phyloP scores from a whole-genome alignment of 345 rosid genomes.

The Citrus sp. region DNA sequence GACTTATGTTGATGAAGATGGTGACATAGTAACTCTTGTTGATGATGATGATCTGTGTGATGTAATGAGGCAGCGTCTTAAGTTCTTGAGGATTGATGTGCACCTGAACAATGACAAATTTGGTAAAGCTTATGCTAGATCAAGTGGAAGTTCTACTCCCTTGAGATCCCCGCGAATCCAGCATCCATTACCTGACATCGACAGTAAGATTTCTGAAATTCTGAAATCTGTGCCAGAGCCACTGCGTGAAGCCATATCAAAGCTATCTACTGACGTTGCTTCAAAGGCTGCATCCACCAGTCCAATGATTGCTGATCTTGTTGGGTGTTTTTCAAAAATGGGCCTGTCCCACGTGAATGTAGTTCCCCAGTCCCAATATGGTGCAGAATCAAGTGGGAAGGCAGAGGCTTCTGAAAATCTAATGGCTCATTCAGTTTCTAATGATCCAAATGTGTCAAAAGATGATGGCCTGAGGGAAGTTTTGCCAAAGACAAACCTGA shows the following conservation, averaged over 20 bases:
- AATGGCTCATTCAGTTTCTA: conserved; percentile 15
- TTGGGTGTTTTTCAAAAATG: conserved; percentile 39
- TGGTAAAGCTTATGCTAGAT: conserved; percentile 32
- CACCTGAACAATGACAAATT: conserved; percentile 31
- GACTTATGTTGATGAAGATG: conserved; percentile 90
- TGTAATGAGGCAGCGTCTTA: conserved; percentile 66
- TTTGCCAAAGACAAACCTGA: conserved; percentile 10
- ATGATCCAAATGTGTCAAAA: conserved; percentile 18
- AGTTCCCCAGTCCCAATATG: conserved; percentile 14
- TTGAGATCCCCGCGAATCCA: conserved; percentile 38
- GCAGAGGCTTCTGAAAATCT: conserved; percentile 20
- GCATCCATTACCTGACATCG: conserved; percentile 36
- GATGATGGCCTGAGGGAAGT: conserved; percentile 10
- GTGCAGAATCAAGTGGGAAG: conserved; percentile 11
- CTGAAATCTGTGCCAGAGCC: conserved; percentile 67
- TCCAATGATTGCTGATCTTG: conserved; percentile 35
- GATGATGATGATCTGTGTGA: conserved; percentile 73
- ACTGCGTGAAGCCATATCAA: conserved; percentile 43
- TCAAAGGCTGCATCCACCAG: conserved; percentile 50
- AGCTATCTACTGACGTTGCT: conserved; percentile 51
- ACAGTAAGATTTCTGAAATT: conserved; percentile 43
- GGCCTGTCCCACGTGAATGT: conserved; percentile 28
- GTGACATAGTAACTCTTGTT: conserved; percentile 72
- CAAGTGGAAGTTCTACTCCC: conserved; percentile 57
- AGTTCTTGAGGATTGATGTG: conserved; percentile 65